Evolutionary conservation across 225 moss, liverwort and hornwort genomes (phyloP).

Genomic region (Bryoerythrophyllum caledonicum): DNA sequence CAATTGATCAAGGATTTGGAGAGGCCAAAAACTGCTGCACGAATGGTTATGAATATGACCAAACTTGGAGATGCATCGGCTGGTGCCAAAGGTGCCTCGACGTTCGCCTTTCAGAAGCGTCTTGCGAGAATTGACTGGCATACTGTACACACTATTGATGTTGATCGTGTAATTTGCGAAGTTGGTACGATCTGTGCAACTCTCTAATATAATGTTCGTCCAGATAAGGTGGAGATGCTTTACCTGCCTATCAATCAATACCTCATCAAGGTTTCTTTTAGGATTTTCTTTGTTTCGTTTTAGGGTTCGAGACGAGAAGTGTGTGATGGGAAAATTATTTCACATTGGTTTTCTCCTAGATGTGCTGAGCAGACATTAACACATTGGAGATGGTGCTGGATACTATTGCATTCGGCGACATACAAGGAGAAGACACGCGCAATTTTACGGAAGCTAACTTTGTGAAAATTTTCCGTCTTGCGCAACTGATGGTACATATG

Average conservation of each 20-base stretch:
- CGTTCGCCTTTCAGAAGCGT: conserved; percentile 75
- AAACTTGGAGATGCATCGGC: not conserved
- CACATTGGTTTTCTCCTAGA: not conserved
- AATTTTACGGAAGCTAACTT: conserved; percentile 93
- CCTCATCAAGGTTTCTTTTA: not conserved
- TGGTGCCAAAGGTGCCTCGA: conserved; percentile 17
- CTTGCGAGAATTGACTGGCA: conserved; percentile 89
- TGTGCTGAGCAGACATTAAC: conserved; percentile 60
- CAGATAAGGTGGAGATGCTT: not conserved
- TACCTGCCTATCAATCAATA: not conserved
- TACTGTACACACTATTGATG: conserved; percentile 70
- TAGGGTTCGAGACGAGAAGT: not conserved
- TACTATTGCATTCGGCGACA: conserved; percentile 84
- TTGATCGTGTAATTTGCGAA: conserved; percentile 75
- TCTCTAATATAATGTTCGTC: not conserved
- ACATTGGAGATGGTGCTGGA: conserved; percentile 70
- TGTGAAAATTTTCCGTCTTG: conserved; percentile 87
- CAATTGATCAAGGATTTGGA: conserved; percentile 34
- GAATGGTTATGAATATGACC: conserved; percentile 11
- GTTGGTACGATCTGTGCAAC: conserved; percentile 52
- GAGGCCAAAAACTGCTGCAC: conserved; percentile 23
- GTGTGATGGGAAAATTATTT: not conserved
- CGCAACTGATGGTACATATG: conserved; percentile 92
- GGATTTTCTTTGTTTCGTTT: conserved; percentile 1
- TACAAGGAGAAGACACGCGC: conserved; percentile 92